A percentile compares a stretch with the other conserved stretches of the same genome.
phyloP scores from a whole-genome alignment of 2,329 filamentous ascomycete genomes.

The Fusarium goolgardi region DNA sequence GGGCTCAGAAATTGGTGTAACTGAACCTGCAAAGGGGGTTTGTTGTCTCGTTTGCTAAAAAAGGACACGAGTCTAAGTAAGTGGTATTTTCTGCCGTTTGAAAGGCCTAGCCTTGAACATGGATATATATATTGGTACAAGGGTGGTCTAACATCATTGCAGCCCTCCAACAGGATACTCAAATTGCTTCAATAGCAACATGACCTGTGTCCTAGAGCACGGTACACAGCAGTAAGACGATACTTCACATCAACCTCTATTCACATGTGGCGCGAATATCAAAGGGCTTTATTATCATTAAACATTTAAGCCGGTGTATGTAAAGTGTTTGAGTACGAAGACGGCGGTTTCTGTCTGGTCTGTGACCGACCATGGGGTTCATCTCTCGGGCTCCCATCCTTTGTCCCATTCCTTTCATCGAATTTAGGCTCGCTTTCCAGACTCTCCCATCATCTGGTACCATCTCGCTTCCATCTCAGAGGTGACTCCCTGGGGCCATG shows the following conservation, averaged over 20 bases:
- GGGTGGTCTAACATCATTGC: neutral
- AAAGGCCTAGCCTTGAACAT: neutral
- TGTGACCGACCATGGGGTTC: neutral
- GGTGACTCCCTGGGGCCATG: conserved; percentile 56
- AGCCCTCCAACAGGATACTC: neutral
- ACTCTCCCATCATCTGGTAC: conserved; percentile 49
- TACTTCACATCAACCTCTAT: neutral
- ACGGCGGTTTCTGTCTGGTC: neutral
- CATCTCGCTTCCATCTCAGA: conserved; percentile 56
- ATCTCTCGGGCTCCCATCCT: neutral
- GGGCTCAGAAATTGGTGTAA: neutral
- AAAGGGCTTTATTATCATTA: neutral
- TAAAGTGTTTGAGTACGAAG: neutral
- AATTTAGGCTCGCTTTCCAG: conserved; percentile 11
- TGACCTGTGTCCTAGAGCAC: too few species aligned
- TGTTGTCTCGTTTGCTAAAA: neutral
- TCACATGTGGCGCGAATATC: too few species aligned
- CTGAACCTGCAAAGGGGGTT: neutral
- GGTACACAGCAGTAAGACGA: neutral
- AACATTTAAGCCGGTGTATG: neutral
- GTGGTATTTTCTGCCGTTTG: neutral
- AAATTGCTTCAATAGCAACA: neutral
- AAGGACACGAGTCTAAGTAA: neutral
- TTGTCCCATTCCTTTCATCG: neutral
- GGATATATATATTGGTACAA: neutral